These are phyloP conservation scores for Metschnikowia gruessii DNA, from an alignment of 805 yeast genomes.

Conservation along the genomic window DNA sequence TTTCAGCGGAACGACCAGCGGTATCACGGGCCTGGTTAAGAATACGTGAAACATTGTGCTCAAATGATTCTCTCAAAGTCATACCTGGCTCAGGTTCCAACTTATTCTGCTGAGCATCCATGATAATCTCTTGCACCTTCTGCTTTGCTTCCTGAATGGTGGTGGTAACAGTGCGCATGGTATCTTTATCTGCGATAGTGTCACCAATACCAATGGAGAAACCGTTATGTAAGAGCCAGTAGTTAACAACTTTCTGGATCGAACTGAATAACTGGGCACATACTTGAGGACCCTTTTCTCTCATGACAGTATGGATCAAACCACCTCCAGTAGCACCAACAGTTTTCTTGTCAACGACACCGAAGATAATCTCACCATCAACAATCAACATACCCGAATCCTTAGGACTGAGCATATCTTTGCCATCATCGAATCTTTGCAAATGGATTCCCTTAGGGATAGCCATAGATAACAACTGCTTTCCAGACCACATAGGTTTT, in stretches of 20 bases:
- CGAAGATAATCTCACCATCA: conserved; percentile 95
- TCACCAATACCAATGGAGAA: conserved; percentile 99
- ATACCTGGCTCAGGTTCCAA: conserved; percentile 98
- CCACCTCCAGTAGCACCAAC: conserved; percentile 99
- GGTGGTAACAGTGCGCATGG: conserved; percentile 90
- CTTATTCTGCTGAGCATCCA: conserved; percentile 85
- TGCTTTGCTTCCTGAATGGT: conserved; percentile 91
- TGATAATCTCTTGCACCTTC: conserved; percentile 90
- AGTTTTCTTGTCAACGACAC: conserved; percentile 97
- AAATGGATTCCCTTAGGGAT: conserved; percentile 95
- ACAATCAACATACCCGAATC: conserved; percentile 95
- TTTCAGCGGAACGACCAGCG: conserved; percentile 98
- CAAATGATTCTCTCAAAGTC: conserved; percentile 98
- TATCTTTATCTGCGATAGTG: conserved; percentile 95
- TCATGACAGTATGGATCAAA: conserved; percentile 91
- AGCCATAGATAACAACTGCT: conserved; percentile 86
- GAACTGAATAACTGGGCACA: conserved; percentile 91
- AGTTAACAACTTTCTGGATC: conserved; percentile 92
- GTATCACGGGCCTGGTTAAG: conserved; percentile 98
- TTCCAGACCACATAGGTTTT: conserved; percentile 96
- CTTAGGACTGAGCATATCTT: conserved; percentile 76
- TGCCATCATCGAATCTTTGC: conserved; percentile 90
- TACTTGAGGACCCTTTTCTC: conserved; percentile 91
- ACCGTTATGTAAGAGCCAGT: conserved; percentile 94
- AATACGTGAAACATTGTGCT: conserved; percentile 92